A percentile compares a stretch with the other conserved stretches of the same genome.
Evolutionary conservation across 2,329 filamentous ascomycete genomes (phyloP).

Genomic region (Trichophyton equinum): DNA sequence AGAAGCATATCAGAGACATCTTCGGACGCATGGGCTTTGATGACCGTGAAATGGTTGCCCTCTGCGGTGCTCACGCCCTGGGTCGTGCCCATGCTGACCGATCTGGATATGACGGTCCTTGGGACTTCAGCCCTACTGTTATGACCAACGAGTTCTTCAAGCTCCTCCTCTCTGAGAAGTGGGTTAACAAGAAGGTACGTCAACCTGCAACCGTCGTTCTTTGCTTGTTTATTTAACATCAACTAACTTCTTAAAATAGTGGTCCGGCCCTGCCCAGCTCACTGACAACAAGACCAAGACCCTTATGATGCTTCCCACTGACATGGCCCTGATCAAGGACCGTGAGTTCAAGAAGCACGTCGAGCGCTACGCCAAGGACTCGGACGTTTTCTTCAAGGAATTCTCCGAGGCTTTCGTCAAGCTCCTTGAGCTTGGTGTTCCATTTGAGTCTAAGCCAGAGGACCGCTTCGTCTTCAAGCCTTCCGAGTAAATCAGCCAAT

Average conservation of each 20-base stretch:
- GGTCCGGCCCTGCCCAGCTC: slow-evolving; percentile 82
- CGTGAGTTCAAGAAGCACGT: slow-evolving; percentile 71
- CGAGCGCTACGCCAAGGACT: slow-evolving; percentile 82
- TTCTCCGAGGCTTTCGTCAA: slow-evolving; percentile 66
- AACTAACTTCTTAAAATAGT: slow-evolving; percentile 30
- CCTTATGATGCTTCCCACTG: slow-evolving; percentile 95
- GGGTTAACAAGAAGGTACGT: slow-evolving; percentile 59
- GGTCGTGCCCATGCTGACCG: slow-evolving; percentile 84
- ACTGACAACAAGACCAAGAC: slow-evolving; percentile 77
- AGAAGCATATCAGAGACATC: slow-evolving; percentile 75
- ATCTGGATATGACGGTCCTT: slow-evolving; percentile 76
- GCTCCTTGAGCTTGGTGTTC: slow-evolving; percentile 89
- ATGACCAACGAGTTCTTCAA: slow-evolving; percentile 93
- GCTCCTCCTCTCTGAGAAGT: slow-evolving; percentile 81
- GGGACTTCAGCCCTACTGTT: slow-evolving; percentile 83
- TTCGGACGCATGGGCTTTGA: slow-evolving; percentile 97
- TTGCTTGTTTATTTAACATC: not conserved
- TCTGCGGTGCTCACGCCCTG: slow-evolving; percentile 72
- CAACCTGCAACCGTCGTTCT: not conserved
- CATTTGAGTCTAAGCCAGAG: slow-evolving; percentile 58
- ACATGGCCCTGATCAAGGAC: slow-evolving; percentile 77
- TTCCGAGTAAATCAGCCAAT: slow-evolving; percentile 19
- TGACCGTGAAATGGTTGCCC: slow-evolving; percentile 89
- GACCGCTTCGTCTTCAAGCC: slow-evolving; percentile 53
- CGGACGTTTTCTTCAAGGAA: slow-evolving; percentile 84